Evolutionary conservation across 148 eudicot species (phyloP).

Genomic region (Tetragonia tetragonoides): DNA sequence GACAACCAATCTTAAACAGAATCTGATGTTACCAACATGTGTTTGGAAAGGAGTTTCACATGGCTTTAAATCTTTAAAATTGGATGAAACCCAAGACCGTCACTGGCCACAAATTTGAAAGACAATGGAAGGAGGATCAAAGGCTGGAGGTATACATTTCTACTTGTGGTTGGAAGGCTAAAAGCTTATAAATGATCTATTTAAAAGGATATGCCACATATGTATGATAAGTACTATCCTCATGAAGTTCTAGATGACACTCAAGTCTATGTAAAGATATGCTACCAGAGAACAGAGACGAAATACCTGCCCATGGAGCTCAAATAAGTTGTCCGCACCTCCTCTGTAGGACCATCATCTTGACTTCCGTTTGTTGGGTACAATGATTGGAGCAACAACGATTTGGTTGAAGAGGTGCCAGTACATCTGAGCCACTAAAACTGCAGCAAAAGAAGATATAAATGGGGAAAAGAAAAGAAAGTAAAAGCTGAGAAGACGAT

Average conservation of each 20-base stretch:
- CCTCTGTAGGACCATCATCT: constrained; percentile 34
- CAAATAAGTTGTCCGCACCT: constrained; percentile 20
- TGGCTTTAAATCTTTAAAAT: not conserved
- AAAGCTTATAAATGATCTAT: not conserved
- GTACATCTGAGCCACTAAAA: constrained; percentile 23
- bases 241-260: not conserved
- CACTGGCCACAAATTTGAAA: not conserved
- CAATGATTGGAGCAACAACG: constrained; percentile 16
- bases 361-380: constrained; percentile 26
- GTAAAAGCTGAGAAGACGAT: not conserved
- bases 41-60: not conserved
- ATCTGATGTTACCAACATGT: not conserved
- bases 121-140: not conserved
- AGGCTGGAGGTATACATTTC: constrained; percentile 1
- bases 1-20: not conserved
- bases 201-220: not conserved
- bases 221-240: constrained; percentile 9
- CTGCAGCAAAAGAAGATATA: constrained; percentile 13
- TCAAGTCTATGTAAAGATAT: constrained; percentile 4
- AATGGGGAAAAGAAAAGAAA: constrained; percentile 2
- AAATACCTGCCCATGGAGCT: constrained; percentile 50
- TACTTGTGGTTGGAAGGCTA: not conserved
- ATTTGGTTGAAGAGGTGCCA: constrained; percentile 17
- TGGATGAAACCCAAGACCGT: not conserved
- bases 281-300: constrained; percentile 32